A percentile compares a stretch with the other conserved stretches of the same genome.
Conservation (phyloP, 176 grass and related monocot species). For the Lolium multiflorum region DNA sequence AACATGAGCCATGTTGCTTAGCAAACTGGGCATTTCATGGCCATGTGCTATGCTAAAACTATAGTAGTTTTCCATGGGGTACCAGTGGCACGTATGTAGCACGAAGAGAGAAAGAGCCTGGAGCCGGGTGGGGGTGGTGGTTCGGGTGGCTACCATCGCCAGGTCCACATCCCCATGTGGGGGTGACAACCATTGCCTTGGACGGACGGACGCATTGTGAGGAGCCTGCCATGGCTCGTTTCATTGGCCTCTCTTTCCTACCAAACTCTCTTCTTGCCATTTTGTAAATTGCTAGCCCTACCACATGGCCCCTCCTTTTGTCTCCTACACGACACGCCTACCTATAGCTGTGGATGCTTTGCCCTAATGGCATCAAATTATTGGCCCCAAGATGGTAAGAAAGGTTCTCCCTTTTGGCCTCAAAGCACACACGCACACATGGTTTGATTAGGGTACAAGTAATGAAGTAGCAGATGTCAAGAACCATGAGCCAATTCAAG, state of each 20-base stretch:
- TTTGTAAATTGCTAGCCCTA: constrained; percentile 16
- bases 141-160: constrained; percentile 46
- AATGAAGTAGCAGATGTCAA: background rate
- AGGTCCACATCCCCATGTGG: constrained; percentile 55
- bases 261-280: constrained; percentile 38
- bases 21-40: background rate
- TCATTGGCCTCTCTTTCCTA: constrained; percentile 34
- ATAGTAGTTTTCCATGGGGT: background rate
- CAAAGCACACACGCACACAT: constrained; percentile 42
- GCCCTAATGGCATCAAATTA: constrained; percentile 47
- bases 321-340: background rate
- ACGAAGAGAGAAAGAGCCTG: background rate
- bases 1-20: background rate
- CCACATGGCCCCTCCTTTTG: constrained; percentile 51
- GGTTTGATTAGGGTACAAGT: constrained; percentile 28
- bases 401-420: constrained; percentile 3
- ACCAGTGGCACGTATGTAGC: background rate
- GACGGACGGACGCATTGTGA: constrained; percentile 41
- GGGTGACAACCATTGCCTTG: constrained; percentile 49
- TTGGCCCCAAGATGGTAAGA: constrained; percentile 27
- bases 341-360: constrained; percentile 14
- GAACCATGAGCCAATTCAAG: background rate
- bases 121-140: constrained; percentile 26
- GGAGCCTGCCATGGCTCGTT: background rate
- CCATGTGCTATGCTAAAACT: constrained; percentile 36